A percentile compares a stretch with the other conserved stretches of the same genome.
Evolutionary conservation across 306 rosid genomes (phyloP).

Genomic region (Prunus mongolica): DNA sequence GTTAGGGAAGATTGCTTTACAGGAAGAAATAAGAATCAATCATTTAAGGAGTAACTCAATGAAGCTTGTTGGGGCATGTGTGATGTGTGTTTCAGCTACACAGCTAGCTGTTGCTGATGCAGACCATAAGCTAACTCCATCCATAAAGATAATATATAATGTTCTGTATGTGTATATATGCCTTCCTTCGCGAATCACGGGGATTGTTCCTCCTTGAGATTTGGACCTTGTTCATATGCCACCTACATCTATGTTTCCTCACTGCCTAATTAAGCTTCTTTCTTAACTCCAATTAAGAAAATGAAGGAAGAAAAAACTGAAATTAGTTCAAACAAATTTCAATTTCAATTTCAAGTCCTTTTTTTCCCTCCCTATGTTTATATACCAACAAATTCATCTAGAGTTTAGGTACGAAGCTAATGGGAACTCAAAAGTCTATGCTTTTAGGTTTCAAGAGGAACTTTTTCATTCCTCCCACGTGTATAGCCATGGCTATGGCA

Average conservation of each 20-base stretch:
- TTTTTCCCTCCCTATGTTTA: background rate
- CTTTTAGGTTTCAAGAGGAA: conserved; percentile 29
- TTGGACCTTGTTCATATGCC: conserved; percentile 9
- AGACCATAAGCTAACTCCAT: conserved; percentile 17
- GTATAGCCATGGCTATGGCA: conserved; percentile 29
- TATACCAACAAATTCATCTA: background rate
- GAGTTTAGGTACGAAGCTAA: background rate
- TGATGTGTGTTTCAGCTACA: conserved; percentile 44
- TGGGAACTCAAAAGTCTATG: conserved; percentile 9
- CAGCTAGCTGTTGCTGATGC: conserved; percentile 34
- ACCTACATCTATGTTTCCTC: conserved; percentile 15
- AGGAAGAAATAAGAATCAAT: background rate
- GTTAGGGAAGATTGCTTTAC: conserved; percentile 9
- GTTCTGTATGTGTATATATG: background rate
- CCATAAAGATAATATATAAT: conserved; percentile 24
- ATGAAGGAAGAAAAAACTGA: no score
- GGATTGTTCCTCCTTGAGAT: conserved; percentile 44
- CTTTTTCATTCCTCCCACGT: conserved; percentile 72
- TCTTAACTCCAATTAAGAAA: background rate
- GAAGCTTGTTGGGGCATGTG: conserved; percentile 31
- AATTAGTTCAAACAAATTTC: no score
- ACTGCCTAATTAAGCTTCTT: background rate
- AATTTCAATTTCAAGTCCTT: background rate
- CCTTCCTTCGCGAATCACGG: conserved; percentile 69
- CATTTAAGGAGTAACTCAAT: background rate